Conservation (phyloP, 495 filamentous ascomycete genomes). For the Neurospora sp. region DNA sequence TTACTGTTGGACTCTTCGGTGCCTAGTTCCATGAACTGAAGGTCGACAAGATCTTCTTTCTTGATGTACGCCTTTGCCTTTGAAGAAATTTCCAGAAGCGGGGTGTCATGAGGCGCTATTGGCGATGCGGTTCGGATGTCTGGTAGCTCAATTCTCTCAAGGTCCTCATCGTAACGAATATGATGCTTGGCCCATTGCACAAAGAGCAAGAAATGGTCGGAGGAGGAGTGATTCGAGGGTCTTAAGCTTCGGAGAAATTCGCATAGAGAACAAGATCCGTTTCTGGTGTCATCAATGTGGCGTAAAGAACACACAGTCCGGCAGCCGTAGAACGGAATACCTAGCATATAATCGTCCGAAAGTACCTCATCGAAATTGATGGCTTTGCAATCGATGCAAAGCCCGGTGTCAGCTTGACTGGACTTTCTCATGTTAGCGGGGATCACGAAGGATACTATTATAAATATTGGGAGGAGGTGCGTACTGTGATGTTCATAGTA, state of each 20-base stretch:
- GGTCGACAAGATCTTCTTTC: no score
- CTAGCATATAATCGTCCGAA: neutral
- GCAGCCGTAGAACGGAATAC: accelerated
- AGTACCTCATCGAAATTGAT: neutral
- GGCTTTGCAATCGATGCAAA: neutral
- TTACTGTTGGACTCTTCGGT: neutral
- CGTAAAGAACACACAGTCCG: neutral
- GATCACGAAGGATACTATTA: neutral
- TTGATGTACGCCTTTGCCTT: neutral
- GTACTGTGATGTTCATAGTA: neutral
- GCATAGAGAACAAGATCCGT: neutral
- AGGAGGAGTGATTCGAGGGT: neutral
- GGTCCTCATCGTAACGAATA: no score
- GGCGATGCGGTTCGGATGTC: neutral
- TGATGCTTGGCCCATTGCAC: neutral
- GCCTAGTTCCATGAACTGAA: neutral
- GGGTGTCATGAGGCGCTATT: neutral
- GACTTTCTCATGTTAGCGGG: neutral
- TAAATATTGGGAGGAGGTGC: neutral
- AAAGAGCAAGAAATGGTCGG: neutral
- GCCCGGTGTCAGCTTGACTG: neutral
- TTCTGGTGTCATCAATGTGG: neutral
- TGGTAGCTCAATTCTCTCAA: accelerated
- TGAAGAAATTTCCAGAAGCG: neutral
- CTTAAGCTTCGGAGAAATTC: neutral